These are phyloP conservation scores for Hevea brasiliensis DNA, from an alignment of 345 rosid genomes.

Conservation along the genomic window DNA sequence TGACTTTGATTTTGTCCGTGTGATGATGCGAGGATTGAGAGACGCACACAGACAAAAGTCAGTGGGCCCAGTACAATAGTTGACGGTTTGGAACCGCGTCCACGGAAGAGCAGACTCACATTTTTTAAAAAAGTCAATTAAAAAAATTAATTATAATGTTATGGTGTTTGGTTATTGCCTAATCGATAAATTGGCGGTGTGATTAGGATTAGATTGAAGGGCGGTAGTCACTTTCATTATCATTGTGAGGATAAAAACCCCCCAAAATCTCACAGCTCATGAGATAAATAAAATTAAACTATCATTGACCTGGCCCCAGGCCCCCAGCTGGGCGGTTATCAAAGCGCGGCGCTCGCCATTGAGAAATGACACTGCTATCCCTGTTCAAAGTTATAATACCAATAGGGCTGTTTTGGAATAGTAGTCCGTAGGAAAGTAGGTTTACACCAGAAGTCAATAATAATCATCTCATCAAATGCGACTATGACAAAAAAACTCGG, in stretches of 20 bases:
- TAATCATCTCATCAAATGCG: too few relatives aligned
- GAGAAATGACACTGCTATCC: slow-evolving; percentile 2
- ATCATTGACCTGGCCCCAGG: neutral
- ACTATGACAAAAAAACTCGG: too few relatives aligned
- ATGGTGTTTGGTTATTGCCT: neutral
- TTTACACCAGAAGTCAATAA: too few relatives aligned
- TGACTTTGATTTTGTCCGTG: slow-evolving; percentile 21
- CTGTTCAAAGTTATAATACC: too few relatives aligned
- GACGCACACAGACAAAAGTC: slow-evolving; percentile 22
- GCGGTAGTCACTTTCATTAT: slow-evolving; percentile 27
- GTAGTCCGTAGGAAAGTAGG: too few relatives aligned
- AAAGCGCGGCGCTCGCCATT: slow-evolving; percentile 11
- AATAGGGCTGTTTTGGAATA: too few relatives aligned
- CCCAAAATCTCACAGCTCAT: neutral
- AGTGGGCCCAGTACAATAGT: slow-evolving; percentile 26
- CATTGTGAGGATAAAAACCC: neutral
- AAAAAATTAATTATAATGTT: too few relatives aligned
- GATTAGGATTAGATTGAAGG: slow-evolving; percentile 12
- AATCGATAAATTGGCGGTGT: neutral
- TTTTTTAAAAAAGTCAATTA: neutral
- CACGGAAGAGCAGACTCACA: slow-evolving; percentile 21
- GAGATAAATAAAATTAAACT: slow-evolving; percentile 12
- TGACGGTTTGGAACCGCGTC: slow-evolving; percentile 29
- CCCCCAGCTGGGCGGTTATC: slow-evolving; percentile 14
- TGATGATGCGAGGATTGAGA: slow-evolving; percentile 25